A percentile compares a stretch with the other conserved stretches of the same genome.
These are phyloP conservation scores for Citrullus amarus DNA, from an alignment of 306 rosid species.

Conservation along the genomic window DNA sequence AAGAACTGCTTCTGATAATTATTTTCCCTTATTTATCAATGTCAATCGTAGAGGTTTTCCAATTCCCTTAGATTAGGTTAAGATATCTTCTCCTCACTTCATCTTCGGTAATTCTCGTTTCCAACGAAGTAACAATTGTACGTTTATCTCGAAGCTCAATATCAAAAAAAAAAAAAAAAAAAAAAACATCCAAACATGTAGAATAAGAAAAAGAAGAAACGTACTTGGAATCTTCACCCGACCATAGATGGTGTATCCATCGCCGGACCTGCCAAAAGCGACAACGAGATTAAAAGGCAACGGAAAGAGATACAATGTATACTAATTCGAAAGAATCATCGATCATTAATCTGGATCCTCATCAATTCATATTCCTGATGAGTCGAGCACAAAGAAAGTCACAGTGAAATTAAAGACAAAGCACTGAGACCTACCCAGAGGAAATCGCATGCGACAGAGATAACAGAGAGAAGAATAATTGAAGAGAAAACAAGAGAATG, in stretches of 20 bases:
- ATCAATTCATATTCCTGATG: background rate
- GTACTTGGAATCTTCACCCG: constrained; percentile 79
- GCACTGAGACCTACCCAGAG: constrained; percentile 37
- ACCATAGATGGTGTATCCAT: constrained; percentile 74
- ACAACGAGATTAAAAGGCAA: background rate
- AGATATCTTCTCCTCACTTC: background rate
- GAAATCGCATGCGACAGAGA: constrained; percentile 48
- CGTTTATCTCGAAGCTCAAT: background rate
- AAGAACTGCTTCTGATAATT: background rate
- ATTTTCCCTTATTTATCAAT: background rate
- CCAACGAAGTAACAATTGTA: background rate
- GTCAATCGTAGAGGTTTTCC: background rate
- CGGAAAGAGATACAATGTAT: constrained; percentile 3
- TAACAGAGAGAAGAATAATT: constrained; percentile 31
- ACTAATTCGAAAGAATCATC: background rate
- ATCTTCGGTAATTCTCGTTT: background rate
- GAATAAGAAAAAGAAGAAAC: constrained; percentile 11
- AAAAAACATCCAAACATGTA: background rate
- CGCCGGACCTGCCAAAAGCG: constrained; percentile 37
- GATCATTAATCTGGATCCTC: background rate
- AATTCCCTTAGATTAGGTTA: background rate
- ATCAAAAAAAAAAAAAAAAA: background rate
- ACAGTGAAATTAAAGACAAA: background rate
- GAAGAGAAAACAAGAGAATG: constrained; percentile 28
- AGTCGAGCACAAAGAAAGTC: background rate